A percentile compares a stretch with the other conserved stretches of the same genome.
Conservation (phyloP, 495 filamentous ascomycete species). For the Collariella sp. region DNA sequence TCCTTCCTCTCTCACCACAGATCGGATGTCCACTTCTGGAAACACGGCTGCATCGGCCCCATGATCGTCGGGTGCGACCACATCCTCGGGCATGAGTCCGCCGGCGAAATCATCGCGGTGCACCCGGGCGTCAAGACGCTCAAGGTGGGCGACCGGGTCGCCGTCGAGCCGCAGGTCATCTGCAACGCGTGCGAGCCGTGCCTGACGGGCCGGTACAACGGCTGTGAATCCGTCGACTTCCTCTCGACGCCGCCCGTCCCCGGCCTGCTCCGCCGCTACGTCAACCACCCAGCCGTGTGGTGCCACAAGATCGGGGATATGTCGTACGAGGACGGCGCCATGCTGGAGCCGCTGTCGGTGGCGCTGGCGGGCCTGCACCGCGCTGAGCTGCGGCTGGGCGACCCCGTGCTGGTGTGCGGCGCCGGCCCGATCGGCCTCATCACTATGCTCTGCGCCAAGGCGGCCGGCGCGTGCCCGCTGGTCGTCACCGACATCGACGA, state of each 20-base stretch:
- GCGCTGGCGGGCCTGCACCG: slow-evolving; percentile 77
- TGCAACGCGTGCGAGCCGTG: slow-evolving; percentile 86
- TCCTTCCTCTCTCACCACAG: slow-evolving; percentile 32
- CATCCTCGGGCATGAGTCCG: slow-evolving; percentile 88
- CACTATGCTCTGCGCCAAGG: slow-evolving; percentile 68
- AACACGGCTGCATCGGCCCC: slow-evolving; percentile 82
- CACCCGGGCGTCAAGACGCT: slow-evolving; percentile 69
- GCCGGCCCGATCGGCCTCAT: slow-evolving; percentile 88
- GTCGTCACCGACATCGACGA: slow-evolving; percentile 92
- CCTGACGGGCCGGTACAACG: slow-evolving; percentile 85
- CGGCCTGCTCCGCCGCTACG: slow-evolving; percentile 82
- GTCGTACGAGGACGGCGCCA: slow-evolving; percentile 79
- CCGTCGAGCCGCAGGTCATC: slow-evolving; percentile 84
- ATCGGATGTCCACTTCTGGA: slow-evolving; percentile 95
- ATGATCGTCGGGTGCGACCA: slow-evolving; percentile 86
- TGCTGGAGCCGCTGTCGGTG: slow-evolving; percentile 81
- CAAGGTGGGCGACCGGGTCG: slow-evolving; percentile 75
- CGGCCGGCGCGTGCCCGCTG: slow-evolving; percentile 76
- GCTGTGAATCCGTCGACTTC: slow-evolving; percentile 76
- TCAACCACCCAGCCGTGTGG: slow-evolving; percentile 86
- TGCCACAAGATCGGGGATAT: slow-evolving; percentile 89
- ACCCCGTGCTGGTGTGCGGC: slow-evolving; percentile 77
- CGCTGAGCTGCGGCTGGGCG: slow-evolving; percentile 66
- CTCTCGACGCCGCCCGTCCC: slow-evolving; percentile 81
- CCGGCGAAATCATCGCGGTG: slow-evolving; percentile 71